These are phyloP conservation scores for Eutypella sp. DNA, from an alignment of 2,329 filamentous ascomycete species.

Conservation along the genomic window DNA sequence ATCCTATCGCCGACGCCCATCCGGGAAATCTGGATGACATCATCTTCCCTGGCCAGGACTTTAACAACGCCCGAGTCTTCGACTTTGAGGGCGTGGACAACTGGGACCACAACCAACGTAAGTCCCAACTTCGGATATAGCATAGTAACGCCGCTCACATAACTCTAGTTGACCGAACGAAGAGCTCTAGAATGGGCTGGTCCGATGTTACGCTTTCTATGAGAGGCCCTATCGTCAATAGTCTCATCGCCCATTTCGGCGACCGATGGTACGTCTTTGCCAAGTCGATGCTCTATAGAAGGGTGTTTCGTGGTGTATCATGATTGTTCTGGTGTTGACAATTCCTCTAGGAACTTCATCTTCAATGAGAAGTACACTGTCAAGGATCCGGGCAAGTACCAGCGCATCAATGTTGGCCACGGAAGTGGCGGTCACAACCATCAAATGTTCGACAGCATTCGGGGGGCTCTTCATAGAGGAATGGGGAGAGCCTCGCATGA, in stretches of 20 bases:
- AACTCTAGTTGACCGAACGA: conserved; percentile 63
- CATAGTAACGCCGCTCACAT: conserved; percentile 7
- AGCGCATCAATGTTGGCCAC: conserved; percentile 20
- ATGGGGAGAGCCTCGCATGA: conserved; percentile 35
- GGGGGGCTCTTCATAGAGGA: conserved; percentile 36
- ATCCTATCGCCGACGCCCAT: conserved; percentile 80
- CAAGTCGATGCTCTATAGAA: background rate
- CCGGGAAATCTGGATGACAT: conserved; percentile 70
- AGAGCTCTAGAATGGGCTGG: conserved; percentile 87
- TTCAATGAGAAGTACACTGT: conserved; percentile 71
- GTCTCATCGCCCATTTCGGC: conserved; percentile 71
- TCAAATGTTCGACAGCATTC: conserved; percentile 35
- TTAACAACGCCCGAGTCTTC: conserved; percentile 81
- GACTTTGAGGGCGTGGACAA: conserved; percentile 75
- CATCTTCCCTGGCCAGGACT: conserved; percentile 85
- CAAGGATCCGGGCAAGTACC: conserved; percentile 48
- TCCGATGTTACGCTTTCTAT: conserved; percentile 78
- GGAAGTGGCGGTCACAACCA: conserved; percentile 10
- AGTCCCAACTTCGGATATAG: conserved; percentile 12
- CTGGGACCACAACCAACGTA: conserved; percentile 77
- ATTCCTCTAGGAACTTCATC: conserved; percentile 67
- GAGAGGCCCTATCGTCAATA: conserved; percentile 68
- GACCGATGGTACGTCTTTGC: conserved; percentile 61
- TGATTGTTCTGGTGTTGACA: conserved; percentile 12
- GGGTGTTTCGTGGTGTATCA: background rate